A percentile compares a stretch with the other conserved stretches of the same genome.
Conservation (phyloP, 2,329 filamentous ascomycete species). For the Colletotrichum gloeosporioides region DNA sequence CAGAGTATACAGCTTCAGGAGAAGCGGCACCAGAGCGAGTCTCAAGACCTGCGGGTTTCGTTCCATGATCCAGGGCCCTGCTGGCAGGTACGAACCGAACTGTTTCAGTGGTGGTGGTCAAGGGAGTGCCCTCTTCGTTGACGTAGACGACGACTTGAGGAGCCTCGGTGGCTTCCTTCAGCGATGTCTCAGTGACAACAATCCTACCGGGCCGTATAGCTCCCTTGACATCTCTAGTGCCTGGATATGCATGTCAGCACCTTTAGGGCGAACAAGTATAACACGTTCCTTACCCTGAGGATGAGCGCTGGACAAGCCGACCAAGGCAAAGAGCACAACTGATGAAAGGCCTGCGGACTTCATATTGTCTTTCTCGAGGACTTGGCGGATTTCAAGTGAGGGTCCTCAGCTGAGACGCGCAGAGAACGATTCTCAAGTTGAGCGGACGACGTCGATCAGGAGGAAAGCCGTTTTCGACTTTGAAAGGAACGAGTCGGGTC, state of each 20-base stretch:
- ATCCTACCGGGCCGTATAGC: constrained; percentile 22
- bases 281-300: not conserved
- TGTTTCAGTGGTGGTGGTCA: constrained; percentile 48
- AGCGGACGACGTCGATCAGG: not conserved
- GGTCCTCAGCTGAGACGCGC: not conserved
- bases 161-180: constrained; percentile 44
- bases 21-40: not conserved
- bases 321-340: not conserved
- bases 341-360: not conserved
- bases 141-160: constrained; percentile 64
- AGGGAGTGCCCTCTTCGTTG: constrained; percentile 58
- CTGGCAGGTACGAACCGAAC: constrained; percentile 33
- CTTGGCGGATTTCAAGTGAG: not conserved
- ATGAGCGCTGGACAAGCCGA: constrained; percentile 9
- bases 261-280: too few species aligned
- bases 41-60: not conserved
- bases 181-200: constrained; percentile 40
- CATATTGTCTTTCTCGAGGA: not conserved
- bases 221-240: constrained; percentile 6
- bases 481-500: not conserved
- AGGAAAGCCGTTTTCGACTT: not conserved
- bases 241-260: not conserved
- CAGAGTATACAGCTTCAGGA: not conserved
- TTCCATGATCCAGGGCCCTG: not conserved
- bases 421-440: not conserved